Base-by-base conservation (phyloP, 352 stramenopile genomes). In the Phytophthora crassamura region DNA sequence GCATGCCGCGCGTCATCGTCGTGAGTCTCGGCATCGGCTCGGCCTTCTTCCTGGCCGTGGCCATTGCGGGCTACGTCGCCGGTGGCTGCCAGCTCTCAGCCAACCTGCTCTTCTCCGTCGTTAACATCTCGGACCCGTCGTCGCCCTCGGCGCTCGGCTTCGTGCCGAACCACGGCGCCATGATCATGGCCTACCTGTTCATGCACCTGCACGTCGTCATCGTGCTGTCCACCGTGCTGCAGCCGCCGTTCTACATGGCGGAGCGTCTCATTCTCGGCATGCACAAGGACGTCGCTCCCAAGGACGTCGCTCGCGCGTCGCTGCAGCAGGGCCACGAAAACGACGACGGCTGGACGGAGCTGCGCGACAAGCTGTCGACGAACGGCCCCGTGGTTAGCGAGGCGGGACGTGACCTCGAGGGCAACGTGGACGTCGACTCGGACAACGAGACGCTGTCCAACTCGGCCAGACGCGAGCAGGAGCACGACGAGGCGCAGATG, bases 141-240 rank as follows among this genome's bases (percentile, higher is more conserved):
- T 59, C 45, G 4, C 42, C 62, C 0, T 70, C 69, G 2, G 49
- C 64, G 34, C 38, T 77, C 14, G 69, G 69, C 15, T 74, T 77
- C 46, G 34, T 58, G 4, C 48, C 64, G 10, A 22, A 74, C 41
- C 65, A 69, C 41, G 69, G 69, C 9, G 59, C 64, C 10, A 65
- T 77, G 10, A 60, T 74, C 18, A 72, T 77, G 46, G 55, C 69
- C 12, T 77, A 74, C 41, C 20, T 77, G 38, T 74, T 77, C 66
- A 77, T 77, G 69, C 69, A 77, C 40, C 35, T 77, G 32, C 69
- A 85, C 58, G 72, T 82, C 10, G 62, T 76, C 10, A 82, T 85
- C 36, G 76, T 75, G n/a, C 69, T 82, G 34, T 72, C 76, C 4
- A 75, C 76, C 7, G 58, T 82, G 56, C 47, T 85, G n/a, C 61